Percentiles rank a stretch among this genome's conserved stretches.
These are phyloP conservation scores for Akanthomyces uredinophilus DNA, from an alignment of 2,329 filamentous ascomycete species.

Conservation along the genomic window DNA sequence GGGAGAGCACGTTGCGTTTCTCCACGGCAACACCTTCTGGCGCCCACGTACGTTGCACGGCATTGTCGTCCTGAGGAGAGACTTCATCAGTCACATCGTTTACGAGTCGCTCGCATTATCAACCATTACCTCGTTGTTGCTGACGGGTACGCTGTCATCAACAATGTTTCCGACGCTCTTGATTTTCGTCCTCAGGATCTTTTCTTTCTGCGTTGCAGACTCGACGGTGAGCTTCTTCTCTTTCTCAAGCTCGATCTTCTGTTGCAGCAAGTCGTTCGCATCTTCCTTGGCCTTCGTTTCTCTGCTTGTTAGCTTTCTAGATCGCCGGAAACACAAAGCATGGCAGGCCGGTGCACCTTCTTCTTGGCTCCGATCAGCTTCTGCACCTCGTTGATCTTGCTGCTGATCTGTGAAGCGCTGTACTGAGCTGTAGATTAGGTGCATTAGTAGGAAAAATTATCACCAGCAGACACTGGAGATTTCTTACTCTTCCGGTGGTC, in stretches of 20 bases:
- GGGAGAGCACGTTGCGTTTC: constrained; percentile 75
- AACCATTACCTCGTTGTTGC: constrained; percentile 64
- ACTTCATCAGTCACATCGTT: neutral
- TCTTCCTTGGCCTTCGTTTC: constrained; percentile 69
- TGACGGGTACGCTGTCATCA: constrained; percentile 78
- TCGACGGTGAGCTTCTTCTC: constrained; percentile 78
- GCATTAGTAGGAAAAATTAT: neutral
- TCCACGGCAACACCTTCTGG: constrained; percentile 69
- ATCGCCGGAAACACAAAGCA: neutral
- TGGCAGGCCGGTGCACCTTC: constrained; percentile 51
- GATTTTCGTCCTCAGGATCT: constrained; percentile 68
- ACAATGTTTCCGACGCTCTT: constrained; percentile 70
- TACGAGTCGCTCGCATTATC: neutral
- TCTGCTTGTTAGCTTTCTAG: neutral
- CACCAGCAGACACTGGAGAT: neutral
- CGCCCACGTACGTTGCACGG: constrained; percentile 69
- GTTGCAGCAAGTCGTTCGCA: constrained; percentile 69
- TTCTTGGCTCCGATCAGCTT: constrained; percentile 90
- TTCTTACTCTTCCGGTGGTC: constrained; percentile 69
- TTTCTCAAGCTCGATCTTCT: constrained; percentile 74
- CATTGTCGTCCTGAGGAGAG: constrained; percentile 65
- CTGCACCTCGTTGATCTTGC: constrained; percentile 81
- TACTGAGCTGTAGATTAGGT: constrained; percentile 51
- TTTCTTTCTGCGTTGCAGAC: constrained; percentile 69
- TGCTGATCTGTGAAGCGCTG: constrained; percentile 71